Base-by-base conservation (phyloP, 495 filamentous ascomycete species). In the Staphylotrichum longicolle region DNA sequence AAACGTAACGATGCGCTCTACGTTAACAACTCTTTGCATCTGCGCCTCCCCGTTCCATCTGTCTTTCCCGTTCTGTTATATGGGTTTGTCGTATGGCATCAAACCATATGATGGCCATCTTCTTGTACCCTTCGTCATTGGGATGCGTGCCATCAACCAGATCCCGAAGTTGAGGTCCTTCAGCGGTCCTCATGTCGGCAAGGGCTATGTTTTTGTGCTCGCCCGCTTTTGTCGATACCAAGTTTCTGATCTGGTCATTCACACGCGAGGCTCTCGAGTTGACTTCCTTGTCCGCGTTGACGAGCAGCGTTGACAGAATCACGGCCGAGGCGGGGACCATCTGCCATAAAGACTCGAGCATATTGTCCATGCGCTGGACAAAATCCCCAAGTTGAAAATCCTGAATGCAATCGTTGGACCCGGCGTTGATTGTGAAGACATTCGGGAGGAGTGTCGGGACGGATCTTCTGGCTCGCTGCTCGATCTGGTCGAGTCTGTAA, bases 261-360 rank as follows among this genome's bases (percentile, higher is more conserved):
- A 61, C 32, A 8, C 5, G 11, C n/a, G 49, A 41, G 12, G 33
- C 39, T 27, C 20, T 27, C 20, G 20, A 27, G 50, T 47, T 54
- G 34, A 14, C 34, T 14, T 12, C 12, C 20, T 44, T 44, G 5
- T 6, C 10, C 15, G 33, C 47, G n/a, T 37, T 41, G 15, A 27
- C 39, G 12, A 81, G 68, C 6, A 83, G 70, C 0, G 78, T 80
- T 0, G 78, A 78, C 4, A 81, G 63, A 47, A 82, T 72, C 46
- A 82, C 67, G 15, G 74, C 78, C 3, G 72, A 75, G 39, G 65
- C 63, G n/a, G 75, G 72, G 35, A 76, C 74, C 15, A 61, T 49
- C 33, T 64, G 46, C 44, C 68, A 78, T 7, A 83, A 63, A 12
- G 70, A 60, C 35, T 70, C 69, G 0, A 81, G 40, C 12, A 83